A percentile compares a stretch with the other conserved stretches of the same genome.
phyloP scores from a whole-genome alignment of 2,329 filamentous ascomycete genomes.

The Epichloe amarillans region DNA sequence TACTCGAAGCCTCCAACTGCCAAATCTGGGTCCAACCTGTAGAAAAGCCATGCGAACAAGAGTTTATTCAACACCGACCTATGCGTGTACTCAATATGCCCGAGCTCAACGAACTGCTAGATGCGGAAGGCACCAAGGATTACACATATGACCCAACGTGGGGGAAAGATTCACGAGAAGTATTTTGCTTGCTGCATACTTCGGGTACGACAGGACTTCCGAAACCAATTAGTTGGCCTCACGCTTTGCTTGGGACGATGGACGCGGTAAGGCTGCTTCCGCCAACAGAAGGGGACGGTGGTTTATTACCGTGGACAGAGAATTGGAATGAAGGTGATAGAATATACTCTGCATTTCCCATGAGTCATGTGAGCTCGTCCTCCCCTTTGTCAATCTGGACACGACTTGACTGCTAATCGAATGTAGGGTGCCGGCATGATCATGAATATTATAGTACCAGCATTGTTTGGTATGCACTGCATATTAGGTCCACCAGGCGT shows the following conservation, averaged over 20 bases:
- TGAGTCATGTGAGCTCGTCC: constrained; percentile 18
- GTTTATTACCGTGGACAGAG: constrained; percentile 17
- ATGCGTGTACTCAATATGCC: constrained; percentile 19
- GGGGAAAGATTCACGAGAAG: constrained; percentile 19
- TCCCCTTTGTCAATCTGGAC: background rate
- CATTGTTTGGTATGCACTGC: constrained; percentile 21
- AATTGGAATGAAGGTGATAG: constrained; percentile 16
- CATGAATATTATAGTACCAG: constrained; percentile 26
- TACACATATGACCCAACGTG: constrained; percentile 21
- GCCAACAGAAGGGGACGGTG: constrained; percentile 17
- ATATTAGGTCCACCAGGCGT: constrained; percentile 22
- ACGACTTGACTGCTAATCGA: background rate
- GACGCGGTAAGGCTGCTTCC: constrained; percentile 24
- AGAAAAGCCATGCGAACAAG: constrained; percentile 7
- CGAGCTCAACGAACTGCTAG: constrained; percentile 15
- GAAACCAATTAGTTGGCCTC: constrained; percentile 24
- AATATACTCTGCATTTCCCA: constrained; percentile 24
- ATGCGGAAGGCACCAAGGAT: constrained; percentile 4
- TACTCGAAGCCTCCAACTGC: constrained; percentile 20
- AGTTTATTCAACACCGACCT: constrained; percentile 11
- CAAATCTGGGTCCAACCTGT: constrained; percentile 16
- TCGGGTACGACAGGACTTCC: constrained; percentile 29
- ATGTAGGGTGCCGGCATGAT: constrained; percentile 26
- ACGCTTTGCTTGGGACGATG: constrained; percentile 20
- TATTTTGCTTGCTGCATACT: constrained; percentile 26